phyloP scores from a whole-genome alignment of 768 basidiomycete species.

The Auriculariales sp. region DNA sequence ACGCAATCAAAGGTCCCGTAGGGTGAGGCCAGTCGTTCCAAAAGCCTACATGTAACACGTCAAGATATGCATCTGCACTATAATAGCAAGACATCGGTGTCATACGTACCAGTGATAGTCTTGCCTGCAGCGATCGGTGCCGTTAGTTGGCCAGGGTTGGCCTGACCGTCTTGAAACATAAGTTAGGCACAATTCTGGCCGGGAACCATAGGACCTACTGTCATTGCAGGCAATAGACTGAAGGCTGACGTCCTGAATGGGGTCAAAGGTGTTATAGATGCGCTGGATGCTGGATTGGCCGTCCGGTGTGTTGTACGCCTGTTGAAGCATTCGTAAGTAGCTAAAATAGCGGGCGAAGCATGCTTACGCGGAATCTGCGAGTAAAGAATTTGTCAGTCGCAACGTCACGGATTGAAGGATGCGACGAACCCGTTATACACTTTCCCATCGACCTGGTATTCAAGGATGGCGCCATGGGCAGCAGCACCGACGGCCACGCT shows the following conservation, averaged over 20 bases:
- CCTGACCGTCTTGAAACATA: not conserved
- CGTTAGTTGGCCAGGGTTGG: slow-evolving; percentile 2
- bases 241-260: slow-evolving; percentile 7
- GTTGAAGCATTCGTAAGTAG: not conserved
- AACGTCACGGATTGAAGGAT: not conserved
- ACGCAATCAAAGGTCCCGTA: slow-evolving; percentile 6
- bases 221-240: slow-evolving; percentile 7
- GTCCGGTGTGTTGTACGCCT: slow-evolving; percentile 6
- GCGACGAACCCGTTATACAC: slow-evolving; percentile 1
- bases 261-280: slow-evolving; percentile 9
- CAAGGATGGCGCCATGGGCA: slow-evolving; percentile 9
- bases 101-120: slow-evolving; percentile 8
- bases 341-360: not conserved
- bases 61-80: not conserved
- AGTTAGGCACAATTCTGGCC: too few relatives aligned
- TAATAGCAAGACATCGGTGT: slow-evolving; percentile 1
- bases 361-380: not conserved
- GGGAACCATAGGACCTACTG: slow-evolving; percentile 6
- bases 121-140: slow-evolving; percentile 7
- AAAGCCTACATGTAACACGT: not conserved
- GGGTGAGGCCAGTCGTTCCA: slow-evolving; percentile 3
- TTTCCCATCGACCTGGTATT: slow-evolving; percentile 4
- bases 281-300: slow-evolving; percentile 8
- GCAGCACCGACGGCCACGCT: slow-evolving; percentile 5
- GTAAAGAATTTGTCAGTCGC: not conserved